Percentiles rank a stretch among this genome's conserved stretches.
Conservation (phyloP, 2,329 filamentous ascomycete genomes). For the Ophiostoma angusticollis region DNA sequence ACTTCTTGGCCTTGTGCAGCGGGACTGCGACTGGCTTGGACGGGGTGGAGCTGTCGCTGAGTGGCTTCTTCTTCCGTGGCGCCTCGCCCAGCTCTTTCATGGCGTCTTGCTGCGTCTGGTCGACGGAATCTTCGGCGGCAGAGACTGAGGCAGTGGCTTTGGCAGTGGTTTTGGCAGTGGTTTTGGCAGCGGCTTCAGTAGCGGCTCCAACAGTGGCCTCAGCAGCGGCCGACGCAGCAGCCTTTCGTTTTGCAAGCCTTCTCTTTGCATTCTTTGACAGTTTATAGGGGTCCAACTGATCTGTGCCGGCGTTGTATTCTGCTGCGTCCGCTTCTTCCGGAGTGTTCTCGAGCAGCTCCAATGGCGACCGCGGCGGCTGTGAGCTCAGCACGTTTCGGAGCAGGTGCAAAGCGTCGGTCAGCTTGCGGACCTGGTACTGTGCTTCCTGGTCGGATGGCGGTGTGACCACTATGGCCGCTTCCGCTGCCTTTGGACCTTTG, state of each 20-base stretch:
- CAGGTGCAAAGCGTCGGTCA: constrained; percentile 25
- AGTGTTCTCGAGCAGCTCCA: background rate
- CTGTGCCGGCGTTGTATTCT: background rate
- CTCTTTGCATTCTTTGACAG: no score
- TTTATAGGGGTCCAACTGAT: background rate
- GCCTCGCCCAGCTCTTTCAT: no score
- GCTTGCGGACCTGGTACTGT: constrained; percentile 19
- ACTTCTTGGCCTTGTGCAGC: background rate
- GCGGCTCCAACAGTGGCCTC: no score
- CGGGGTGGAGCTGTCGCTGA: background rate
- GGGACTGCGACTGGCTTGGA: background rate
- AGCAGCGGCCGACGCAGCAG: no score
- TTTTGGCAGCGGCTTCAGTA: no score
- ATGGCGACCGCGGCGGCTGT: constrained; percentile 17
- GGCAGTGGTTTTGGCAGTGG: no score
- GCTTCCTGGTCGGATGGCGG: background rate
- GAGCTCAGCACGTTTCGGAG: constrained; percentile 25
- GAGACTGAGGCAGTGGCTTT: no score
- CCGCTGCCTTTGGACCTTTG: constrained; percentile 3
- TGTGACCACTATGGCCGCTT: background rate
- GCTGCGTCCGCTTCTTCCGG: background rate
- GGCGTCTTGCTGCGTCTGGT: no score
- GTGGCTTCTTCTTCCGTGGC: no score
- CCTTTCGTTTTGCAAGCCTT: no score
- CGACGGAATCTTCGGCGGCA: no score